phyloP scores from a whole-genome alignment of 176 grass and related monocot genomes.

The Olyra latifolia region DNA sequence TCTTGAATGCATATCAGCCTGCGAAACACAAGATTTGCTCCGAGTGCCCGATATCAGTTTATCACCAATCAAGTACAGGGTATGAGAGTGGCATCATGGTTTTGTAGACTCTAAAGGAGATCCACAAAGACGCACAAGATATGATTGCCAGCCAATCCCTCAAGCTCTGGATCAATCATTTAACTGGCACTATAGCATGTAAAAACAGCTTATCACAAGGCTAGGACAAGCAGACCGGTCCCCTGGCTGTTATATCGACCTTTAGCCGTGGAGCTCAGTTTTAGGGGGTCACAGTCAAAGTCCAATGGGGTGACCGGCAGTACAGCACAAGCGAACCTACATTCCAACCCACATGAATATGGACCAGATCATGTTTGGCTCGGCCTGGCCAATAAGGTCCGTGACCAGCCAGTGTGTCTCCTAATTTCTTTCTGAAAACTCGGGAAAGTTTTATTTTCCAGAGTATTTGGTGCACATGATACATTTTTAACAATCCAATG shows the following conservation, averaged over 20 bases:
- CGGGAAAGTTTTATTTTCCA: not conserved
- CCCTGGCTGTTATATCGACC: slow-evolving; percentile 34
- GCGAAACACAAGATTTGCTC: not conserved
- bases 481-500: no score
- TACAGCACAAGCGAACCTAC: slow-evolving; percentile 47
- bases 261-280: slow-evolving; percentile 12
- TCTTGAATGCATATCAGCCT: not conserved
- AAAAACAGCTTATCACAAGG: not conserved
- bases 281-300: slow-evolving; percentile 29
- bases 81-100: not conserved
- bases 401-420: not conserved
- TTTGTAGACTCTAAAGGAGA: not conserved
- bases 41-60: not conserved
- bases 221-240: slow-evolving; percentile 31
- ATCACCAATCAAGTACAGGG: not conserved
- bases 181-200: slow-evolving; percentile 38
- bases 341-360: slow-evolving; percentile 45
- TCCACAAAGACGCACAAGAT: not conserved
- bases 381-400: slow-evolving; percentile 11
- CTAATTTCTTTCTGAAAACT: not conserved
- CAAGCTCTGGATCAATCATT: slow-evolving; percentile 38
- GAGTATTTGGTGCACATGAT: slow-evolving; percentile 28
- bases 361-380: slow-evolving; percentile 38
- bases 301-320: slow-evolving; percentile 24
- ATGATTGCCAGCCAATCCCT: slow-evolving; percentile 2